Base-by-base conservation (phyloP, 2,329 filamentous ascomycete genomes). In the Colletotrichum eleusines region DNA sequence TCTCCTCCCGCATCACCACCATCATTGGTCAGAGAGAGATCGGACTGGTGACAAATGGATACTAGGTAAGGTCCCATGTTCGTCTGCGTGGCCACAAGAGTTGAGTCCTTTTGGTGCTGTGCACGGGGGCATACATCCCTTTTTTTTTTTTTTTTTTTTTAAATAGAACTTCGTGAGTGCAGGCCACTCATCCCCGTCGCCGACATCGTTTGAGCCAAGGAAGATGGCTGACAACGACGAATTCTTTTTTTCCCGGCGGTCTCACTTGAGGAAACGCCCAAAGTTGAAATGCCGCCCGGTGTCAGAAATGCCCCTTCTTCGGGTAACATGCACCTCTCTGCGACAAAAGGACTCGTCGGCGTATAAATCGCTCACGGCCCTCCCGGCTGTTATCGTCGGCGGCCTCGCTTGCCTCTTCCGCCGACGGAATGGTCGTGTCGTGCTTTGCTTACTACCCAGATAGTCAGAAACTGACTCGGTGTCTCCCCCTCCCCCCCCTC, bases 251-350 rank as follows among this genome's bases (percentile, higher is more conserved):
- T 28, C n/a, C 31, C 42, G n/a, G n/a, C 44, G 2, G 26, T 35
- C 18, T 26, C 44, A 14, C 28, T 38, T 8, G 33, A 6, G n/a
- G 9, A 18, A 44, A 4, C 42, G 5, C 31, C 58, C 18, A 12
- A 20, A 12, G 23, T n/a, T 61, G 46, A 53, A 20, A n/a, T n/a
- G 51, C 14, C 63, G 63, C 50, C 67, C 67, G 63, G 61, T 67
- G 42, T n/a, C 33, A 46, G 4, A 51, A 57, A 62, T 58, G 42
- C 42, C 40, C 67, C 42, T 53, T 28, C n/a, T 48, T 31, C 40
- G 50, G 57, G 26, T 42, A 44, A 26, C 63, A 33, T 57, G 50
- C 66, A 14, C 57, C 53, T 54, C 31, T 66, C 16, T 42, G 35
- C 46, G 48, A 18, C 31, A 20, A 66, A 11, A 48, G 38, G 18